These are phyloP conservation scores for Cystoderma amianthinum DNA, from an alignment of 768 basidiomycete genomes.

Conservation along the genomic window DNA sequence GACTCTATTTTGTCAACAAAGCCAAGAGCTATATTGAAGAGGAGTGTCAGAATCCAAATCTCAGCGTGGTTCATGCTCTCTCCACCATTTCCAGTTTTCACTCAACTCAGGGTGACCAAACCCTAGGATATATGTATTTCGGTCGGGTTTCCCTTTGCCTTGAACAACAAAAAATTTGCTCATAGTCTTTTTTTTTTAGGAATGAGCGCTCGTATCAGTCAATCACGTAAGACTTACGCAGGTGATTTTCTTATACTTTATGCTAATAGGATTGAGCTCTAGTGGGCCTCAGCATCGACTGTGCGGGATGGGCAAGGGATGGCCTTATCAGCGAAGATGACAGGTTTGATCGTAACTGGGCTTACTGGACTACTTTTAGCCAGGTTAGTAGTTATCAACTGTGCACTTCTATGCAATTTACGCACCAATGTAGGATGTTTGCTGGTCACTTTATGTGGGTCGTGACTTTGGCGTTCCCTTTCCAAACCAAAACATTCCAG, in stretches of 20 bases:
- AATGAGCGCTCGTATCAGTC: constrained; percentile 51
- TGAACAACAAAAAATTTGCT: constrained; percentile 3
- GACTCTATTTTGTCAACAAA: constrained; percentile 31
- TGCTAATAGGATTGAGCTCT: constrained; percentile 5
- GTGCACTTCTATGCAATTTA: neutral
- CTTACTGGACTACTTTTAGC: constrained; percentile 50
- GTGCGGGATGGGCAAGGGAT: constrained; percentile 46
- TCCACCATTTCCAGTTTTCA: constrained; percentile 37
- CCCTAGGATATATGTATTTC: constrained; percentile 39
- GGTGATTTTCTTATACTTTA: neutral
- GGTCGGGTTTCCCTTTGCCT: constrained; percentile 20
- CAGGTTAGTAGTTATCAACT: constrained; percentile 31
- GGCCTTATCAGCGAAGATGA: constrained; percentile 45
- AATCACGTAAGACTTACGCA: constrained; percentile 43
- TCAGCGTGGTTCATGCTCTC: constrained; percentile 37
- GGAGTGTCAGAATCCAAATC: constrained; percentile 38
- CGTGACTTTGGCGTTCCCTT: constrained; percentile 45
- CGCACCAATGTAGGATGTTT: constrained; percentile 36
- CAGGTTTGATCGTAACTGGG: constrained; percentile 53
- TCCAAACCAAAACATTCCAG: constrained; percentile 29
- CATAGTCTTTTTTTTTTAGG: constrained; percentile 22
- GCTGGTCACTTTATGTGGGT: constrained; percentile 63
- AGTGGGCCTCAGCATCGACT: constrained; percentile 56
- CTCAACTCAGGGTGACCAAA: constrained; percentile 39
- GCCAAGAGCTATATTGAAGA: constrained; percentile 40